Conservation (phyloP, 768 basidiomycete genomes). For the Mycena rebaudengoi region DNA sequence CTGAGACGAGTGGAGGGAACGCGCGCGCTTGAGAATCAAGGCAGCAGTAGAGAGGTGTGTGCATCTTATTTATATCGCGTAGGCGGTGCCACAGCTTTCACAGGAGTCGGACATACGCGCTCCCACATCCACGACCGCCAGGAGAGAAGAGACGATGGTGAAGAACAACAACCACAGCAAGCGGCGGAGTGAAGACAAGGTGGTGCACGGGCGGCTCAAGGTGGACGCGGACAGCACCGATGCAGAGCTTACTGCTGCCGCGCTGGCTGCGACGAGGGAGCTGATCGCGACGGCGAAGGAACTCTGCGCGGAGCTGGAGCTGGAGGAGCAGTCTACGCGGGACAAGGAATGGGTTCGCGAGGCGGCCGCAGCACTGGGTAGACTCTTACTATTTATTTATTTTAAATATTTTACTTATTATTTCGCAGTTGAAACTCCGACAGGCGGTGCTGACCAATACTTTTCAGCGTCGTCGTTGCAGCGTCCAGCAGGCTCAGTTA, state of each 20-base stretch:
- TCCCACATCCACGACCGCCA: too few species aligned
- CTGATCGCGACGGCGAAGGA: constrained; percentile 69
- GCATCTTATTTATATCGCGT: too few species aligned
- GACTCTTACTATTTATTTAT: background rate
- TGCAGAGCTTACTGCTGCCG: constrained; percentile 21
- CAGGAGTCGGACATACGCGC: too few species aligned
- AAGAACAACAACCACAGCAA: too few species aligned
- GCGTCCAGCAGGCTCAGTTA: constrained; percentile 49
- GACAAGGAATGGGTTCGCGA: background rate
- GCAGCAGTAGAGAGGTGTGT: too few species aligned
- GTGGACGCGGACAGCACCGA: background rate
- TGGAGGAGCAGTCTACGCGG: background rate
- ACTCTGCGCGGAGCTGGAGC: constrained; percentile 49
- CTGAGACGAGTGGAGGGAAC: too few species aligned
- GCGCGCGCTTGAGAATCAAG: too few species aligned
- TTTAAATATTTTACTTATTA: too few species aligned
- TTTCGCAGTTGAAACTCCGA: background rate
- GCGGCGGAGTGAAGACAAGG: too few species aligned
- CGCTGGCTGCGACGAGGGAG: constrained; percentile 59
- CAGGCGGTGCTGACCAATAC: constrained; percentile 43
- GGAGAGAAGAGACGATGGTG: too few species aligned
- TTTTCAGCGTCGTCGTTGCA: constrained; percentile 42
- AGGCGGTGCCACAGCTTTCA: too few species aligned
- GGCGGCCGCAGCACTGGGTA: background rate
- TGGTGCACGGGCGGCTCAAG: background rate